A percentile compares a stretch with the other conserved stretches of the same genome.
phyloP scores from a whole-genome alignment of 2,329 filamentous ascomycete species.

The Purpureocillium lavendulum region DNA sequence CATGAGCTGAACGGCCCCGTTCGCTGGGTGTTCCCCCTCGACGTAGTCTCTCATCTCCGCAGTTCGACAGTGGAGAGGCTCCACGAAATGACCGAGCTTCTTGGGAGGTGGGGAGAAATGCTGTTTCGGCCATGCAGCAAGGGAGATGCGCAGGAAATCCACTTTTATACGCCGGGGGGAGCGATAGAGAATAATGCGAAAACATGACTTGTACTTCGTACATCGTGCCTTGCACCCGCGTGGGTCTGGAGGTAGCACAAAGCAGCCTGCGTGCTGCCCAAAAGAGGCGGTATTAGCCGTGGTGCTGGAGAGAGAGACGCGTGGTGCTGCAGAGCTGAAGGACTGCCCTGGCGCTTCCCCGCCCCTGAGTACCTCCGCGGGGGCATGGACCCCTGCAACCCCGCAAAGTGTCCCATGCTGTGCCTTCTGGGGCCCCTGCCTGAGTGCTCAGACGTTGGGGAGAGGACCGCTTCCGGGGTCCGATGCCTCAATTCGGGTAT shows the following conservation, averaged over 20 bases:
- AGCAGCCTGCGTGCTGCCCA: too few relatives aligned
- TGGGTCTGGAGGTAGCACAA: neutral
- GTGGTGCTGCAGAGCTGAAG: neutral
- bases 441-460: neutral
- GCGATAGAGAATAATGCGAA: neutral
- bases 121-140: too few relatives aligned
- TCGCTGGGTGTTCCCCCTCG: too few relatives aligned
- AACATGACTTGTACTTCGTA: neutral
- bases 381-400: conserved; percentile 6
- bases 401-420: conserved; percentile 5
- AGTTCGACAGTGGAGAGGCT: too few relatives aligned
- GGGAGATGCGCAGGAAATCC: neutral
- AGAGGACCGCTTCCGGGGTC: neutral
- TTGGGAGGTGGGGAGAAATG: too few relatives aligned
- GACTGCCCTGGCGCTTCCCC: neutral
- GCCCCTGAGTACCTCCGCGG: neutral
- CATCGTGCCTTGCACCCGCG: neutral
- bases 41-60: too few relatives aligned
- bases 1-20: too few relatives aligned
- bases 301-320: neutral
- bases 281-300: neutral
- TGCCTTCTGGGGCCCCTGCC: conserved; percentile 1
- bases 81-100: too few relatives aligned
- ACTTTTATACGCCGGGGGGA: neutral
- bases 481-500: too few relatives aligned